phyloP scores from a whole-genome alignment of 768 basidiomycete genomes.

The Boletus pseudo-olivaceus region DNA sequence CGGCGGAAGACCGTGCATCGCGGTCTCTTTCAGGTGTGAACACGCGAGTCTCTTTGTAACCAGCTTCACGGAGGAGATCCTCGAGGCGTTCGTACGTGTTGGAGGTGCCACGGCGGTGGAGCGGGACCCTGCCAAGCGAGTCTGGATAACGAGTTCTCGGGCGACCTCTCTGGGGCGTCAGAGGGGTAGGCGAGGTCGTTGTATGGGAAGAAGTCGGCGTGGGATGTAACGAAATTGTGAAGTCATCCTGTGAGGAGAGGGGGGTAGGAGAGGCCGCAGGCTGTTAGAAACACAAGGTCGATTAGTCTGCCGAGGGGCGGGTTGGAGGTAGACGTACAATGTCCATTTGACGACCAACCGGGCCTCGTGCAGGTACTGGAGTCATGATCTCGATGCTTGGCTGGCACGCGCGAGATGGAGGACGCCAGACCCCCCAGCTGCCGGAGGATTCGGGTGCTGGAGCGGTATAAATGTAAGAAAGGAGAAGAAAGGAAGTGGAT shows the following conservation, averaged over 20 bases:
- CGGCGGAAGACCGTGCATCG: slow-evolving; percentile 26
- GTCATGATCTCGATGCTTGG: slow-evolving; percentile 18
- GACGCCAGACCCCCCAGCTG: slow-evolving; percentile 7
- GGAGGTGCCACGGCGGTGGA: slow-evolving; percentile 77
- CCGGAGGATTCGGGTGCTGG: neutral
- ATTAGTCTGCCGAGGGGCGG: slow-evolving; percentile 7
- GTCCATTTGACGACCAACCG: slow-evolving; percentile 9
- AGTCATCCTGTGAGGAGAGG: slow-evolving; percentile 7
- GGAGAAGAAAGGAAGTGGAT: neutral
- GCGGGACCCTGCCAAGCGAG: slow-evolving; percentile 60
- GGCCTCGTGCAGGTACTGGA: slow-evolving; percentile 8
- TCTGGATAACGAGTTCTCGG: slow-evolving; percentile 51
- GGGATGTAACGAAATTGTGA: slow-evolving; percentile 5
- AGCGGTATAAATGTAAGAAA: neutral
- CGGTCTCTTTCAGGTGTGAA: slow-evolving; percentile 82
- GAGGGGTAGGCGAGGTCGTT: slow-evolving; percentile 27
- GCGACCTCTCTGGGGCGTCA: slow-evolving; percentile 43
- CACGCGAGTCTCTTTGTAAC: slow-evolving; percentile 89
- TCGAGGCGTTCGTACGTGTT: slow-evolving; percentile 81
- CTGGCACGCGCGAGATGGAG: slow-evolving; percentile 1
- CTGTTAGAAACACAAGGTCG: slow-evolving; percentile 11
- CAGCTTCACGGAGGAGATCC: slow-evolving; percentile 81
- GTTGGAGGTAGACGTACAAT: slow-evolving; percentile 13
- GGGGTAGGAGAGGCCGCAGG: slow-evolving; percentile 1
- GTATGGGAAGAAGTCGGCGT: slow-evolving; percentile 6